phyloP scores from a whole-genome alignment of 768 basidiomycete species.

The Phanerodontia chrysosporium region DNA sequence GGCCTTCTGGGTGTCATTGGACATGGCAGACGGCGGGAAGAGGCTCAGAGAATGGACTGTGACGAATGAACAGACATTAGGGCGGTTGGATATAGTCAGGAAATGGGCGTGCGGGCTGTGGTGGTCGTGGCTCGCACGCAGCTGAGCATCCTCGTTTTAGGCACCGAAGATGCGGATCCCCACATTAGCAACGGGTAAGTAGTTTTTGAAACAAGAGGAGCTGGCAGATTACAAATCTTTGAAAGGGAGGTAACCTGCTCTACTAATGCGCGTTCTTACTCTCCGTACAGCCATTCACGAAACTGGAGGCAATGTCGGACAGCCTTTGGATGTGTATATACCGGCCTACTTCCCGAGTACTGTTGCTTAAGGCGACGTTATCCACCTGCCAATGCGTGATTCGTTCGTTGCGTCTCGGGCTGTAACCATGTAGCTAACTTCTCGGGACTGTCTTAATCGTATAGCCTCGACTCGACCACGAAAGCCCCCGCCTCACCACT shows the following conservation, averaged over 20 bases:
- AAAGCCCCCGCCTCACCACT: background rate
- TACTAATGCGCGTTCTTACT: background rate
- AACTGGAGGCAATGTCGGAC: too few species aligned
- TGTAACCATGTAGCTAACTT: background rate
- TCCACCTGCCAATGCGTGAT: background rate
- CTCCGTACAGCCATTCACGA: background rate
- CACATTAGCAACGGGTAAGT: background rate
- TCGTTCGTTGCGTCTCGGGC: background rate
- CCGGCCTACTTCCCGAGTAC: too few species aligned
- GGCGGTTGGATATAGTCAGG: slow-evolving; percentile 12
- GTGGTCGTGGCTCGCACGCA: slow-evolving; percentile 17
- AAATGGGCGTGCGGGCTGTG: slow-evolving; percentile 15
- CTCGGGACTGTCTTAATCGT: background rate
- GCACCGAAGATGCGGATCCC: slow-evolving; percentile 1
- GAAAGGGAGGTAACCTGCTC: background rate
- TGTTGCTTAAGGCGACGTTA: too few species aligned
- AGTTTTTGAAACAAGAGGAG: background rate
- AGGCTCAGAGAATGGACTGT: slow-evolving; percentile 14
- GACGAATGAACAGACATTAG: slow-evolving; percentile 24
- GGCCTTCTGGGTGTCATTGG: slow-evolving; percentile 54
- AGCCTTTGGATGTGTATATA: too few species aligned
- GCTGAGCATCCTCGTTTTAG: slow-evolving; percentile 8
- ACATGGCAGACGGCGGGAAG: slow-evolving; percentile 37
- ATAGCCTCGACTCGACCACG: background rate
- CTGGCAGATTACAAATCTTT: background rate